Base-by-base conservation (phyloP, 805 yeast genomes). In the Ogataea allantospora region DNA sequence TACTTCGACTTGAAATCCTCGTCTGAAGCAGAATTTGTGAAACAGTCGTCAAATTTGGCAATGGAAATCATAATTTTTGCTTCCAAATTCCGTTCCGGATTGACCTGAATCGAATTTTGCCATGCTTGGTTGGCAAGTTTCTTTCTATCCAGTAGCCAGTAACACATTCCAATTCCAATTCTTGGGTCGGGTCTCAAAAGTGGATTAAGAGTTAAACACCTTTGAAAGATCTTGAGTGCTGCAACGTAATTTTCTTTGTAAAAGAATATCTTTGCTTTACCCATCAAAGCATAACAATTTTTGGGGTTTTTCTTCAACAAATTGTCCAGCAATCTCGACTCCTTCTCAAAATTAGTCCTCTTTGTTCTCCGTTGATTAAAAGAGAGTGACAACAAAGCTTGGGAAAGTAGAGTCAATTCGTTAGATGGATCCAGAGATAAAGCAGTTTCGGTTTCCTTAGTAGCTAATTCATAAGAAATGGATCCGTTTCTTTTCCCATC, bases 151-250 rank as follows among this genome's bases (percentile, higher is more conserved):
- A 93, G 66, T 43, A 77, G 77, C 97, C 97, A 93, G 57, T 81
- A 91, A 61, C 97, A 89, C 47, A 93, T 66, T 23, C 99, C 99
- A 44, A 91, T 78, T 19, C 98, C 99, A 43, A 93, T 74, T 61
- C 99, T 73, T 13, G 97, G 95, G 64, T 91, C 97, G 4, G 98
- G 97, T 50, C 75, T 75, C 50, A 83, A 65, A 24, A 83, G 58
- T 2, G 97, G 97, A 45, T 88, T 81, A 33, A 80, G 68, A 22
- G 81, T 71, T 47, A 93, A 68, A 6, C 85, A 80, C 47, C 83
- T 84, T 67, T 93, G 99, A 63, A 86, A 93, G 21, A 85, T 60
- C 57, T 81, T 82, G 52, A 93, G 71, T 11, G 96, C 88, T 5
- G 74, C 78, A 16, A 73, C 59, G 60, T 80, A 88, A 56, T 84